Percentiles rank a stretch among this genome's conserved stretches.
Conservation (phyloP, 768 basidiomycete genomes). For the Tulasnella sp. region DNA sequence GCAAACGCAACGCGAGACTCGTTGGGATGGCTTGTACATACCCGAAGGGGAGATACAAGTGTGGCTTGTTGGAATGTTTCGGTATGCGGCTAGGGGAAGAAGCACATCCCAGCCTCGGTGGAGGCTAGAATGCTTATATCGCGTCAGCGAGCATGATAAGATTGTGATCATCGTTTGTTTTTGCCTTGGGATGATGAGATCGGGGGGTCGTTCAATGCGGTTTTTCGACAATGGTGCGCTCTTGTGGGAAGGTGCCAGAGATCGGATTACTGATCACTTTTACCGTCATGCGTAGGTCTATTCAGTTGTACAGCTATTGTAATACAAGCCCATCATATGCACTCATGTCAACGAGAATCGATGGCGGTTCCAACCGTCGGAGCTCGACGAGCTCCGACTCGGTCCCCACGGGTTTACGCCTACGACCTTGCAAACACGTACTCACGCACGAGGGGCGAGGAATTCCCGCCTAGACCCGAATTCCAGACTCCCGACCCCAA, state of each 20-base stretch:
- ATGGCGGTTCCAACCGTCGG: neutral
- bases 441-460: neutral
- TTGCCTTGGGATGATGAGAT: neutral
- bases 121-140: neutral
- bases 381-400: neutral
- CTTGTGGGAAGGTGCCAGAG: neutral
- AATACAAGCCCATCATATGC: neutral
- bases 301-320: neutral
- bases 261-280: neutral
- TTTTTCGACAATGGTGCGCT: neutral
- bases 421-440: neutral
- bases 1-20: neutral
- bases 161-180: neutral
- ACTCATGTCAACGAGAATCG: neutral
- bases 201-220: neutral
- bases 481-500: neutral
- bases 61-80: neutral
- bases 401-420: neutral
- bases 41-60: neutral
- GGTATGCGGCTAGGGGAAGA: neutral
- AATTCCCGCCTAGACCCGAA: neutral
- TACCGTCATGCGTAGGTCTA: neutral
- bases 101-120: neutral
- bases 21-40: slow-evolving; percentile 6
- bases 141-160: neutral